Evolutionary conservation across 441 rosid genomes (phyloP).

Genomic region (Pelargonium citronellum): DNA sequence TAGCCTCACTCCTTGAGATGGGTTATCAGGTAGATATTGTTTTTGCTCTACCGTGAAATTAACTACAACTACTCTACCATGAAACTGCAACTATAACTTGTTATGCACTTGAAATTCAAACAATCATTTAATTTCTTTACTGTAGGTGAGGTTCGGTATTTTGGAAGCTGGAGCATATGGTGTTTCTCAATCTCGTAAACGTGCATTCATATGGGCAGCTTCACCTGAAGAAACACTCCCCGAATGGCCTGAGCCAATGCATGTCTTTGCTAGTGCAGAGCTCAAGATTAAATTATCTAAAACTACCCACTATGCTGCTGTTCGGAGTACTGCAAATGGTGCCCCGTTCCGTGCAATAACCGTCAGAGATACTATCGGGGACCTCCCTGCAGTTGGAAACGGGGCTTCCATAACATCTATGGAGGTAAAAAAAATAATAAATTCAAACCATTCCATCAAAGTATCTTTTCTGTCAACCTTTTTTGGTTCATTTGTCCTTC

Average conservation of each 20-base stretch:
- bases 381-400: slow-evolving; percentile 65
- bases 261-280: slow-evolving; percentile 65
- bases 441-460: no score
- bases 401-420: slow-evolving; percentile 44
- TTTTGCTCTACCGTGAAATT: neutral
- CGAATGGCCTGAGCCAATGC: slow-evolving; percentile 99
- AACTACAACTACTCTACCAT: no score
- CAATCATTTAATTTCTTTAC: neutral
- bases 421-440: slow-evolving; percentile 37
- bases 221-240: slow-evolving; percentile 75
- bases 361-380: slow-evolving; percentile 87
- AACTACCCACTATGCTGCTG: slow-evolving; percentile 59
- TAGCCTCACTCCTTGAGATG: slow-evolving; percentile 93
- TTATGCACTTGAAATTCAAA: neutral
- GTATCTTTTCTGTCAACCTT: no score
- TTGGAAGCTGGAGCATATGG: slow-evolving; percentile 94
- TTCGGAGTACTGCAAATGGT: slow-evolving; percentile 57
- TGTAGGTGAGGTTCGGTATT: slow-evolving; percentile 56
- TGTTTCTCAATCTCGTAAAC: slow-evolving; percentile 81
- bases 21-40: slow-evolving; percentile 74
- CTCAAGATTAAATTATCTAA: slow-evolving; percentile 48
- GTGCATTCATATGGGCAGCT: slow-evolving; percentile 94
- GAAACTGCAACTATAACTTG: neutral
- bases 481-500: neutral
- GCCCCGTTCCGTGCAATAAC: slow-evolving; percentile 90